phyloP scores from a whole-genome alignment of 2,329 filamentous ascomycete species.

The Verticillium isaacii region DNA sequence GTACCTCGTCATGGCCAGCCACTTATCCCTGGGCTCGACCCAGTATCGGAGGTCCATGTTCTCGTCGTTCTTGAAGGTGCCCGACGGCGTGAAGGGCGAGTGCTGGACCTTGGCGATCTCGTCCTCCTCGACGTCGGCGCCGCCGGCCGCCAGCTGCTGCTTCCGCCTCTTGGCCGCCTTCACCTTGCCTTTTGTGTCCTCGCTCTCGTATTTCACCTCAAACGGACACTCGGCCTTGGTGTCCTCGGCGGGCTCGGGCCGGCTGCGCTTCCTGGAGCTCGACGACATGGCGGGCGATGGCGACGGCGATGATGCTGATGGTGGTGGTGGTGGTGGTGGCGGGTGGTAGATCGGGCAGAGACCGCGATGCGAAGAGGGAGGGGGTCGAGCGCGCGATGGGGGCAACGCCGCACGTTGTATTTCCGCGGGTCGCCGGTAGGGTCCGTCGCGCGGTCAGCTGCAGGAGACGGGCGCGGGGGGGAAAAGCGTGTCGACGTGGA shows the following conservation, averaged over 20 bases:
- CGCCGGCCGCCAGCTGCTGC: conserved; percentile 23
- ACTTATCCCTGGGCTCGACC: conserved; percentile 47
- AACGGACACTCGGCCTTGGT: conserved; percentile 54
- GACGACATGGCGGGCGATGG: conserved; percentile 14
- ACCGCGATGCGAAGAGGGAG: no score
- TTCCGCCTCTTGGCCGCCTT: conserved; percentile 41
- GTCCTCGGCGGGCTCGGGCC: conserved; percentile 41
- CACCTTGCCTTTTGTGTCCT: conserved; percentile 38
- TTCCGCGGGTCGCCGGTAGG: no score
- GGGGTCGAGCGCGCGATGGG: no score
- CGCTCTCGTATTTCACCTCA: conserved; percentile 30
- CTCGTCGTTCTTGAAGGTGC: conserved; percentile 49
- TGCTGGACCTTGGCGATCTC: conserved; percentile 43
- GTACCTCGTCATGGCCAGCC: conserved; percentile 56
- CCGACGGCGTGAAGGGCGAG: conserved; percentile 49
- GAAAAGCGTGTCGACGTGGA: not conserved
- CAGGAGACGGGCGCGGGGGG: not conserved
- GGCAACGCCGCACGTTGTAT: no score
- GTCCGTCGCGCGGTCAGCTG: not conserved
- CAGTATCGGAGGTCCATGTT: conserved; percentile 52
- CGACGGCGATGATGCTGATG: no score
- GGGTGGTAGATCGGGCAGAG: not conserved
- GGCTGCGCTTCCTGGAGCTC: conserved; percentile 46
- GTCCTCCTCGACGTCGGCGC: conserved; percentile 31
- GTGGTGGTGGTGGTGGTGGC: not conserved